Conservation (phyloP, 1,284 basidiomycete species). For the Farysia itapuensis region DNA sequence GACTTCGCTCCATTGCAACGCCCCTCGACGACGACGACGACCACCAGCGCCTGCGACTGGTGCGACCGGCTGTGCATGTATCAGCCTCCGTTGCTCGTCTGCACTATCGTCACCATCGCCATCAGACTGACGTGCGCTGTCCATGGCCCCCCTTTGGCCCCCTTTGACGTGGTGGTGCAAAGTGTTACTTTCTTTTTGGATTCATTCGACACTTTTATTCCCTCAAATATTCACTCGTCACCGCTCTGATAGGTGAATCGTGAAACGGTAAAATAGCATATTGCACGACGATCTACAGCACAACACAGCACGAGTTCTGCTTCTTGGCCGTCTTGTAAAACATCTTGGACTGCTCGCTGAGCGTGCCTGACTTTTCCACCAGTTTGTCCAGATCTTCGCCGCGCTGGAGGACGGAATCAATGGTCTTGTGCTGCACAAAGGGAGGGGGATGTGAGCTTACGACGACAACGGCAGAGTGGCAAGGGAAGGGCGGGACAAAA, state of each 20-base stretch:
- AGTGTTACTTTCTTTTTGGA: too few species aligned
- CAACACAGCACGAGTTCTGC: slow-evolving; percentile 61
- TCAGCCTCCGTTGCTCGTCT: neutral
- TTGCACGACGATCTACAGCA: slow-evolving; percentile 36
- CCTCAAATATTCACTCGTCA: too few species aligned
- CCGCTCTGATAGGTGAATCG: too few species aligned
- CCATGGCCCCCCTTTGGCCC: too few species aligned
- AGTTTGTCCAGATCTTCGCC: slow-evolving; percentile 97
- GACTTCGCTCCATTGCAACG: slow-evolving; percentile 30
- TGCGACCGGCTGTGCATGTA: too few species aligned
- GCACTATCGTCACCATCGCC: slow-evolving; percentile 10
- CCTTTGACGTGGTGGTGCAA: too few species aligned
- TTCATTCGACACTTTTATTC: too few species aligned
- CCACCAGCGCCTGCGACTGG: neutral
- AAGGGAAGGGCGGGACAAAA: too few species aligned
- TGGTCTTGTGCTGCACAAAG: slow-evolving; percentile 98
- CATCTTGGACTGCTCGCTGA: slow-evolving; percentile 84
- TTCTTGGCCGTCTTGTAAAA: slow-evolving; percentile 93
- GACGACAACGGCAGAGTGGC: too few species aligned
- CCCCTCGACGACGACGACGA: slow-evolving; percentile 15
- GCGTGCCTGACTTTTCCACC: slow-evolving; percentile 87
- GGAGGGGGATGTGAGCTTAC: too few species aligned
- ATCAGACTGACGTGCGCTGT: too few species aligned
- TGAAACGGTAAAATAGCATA: too few species aligned
- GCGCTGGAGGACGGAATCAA: slow-evolving; percentile 92